These are phyloP conservation scores for Sporothrix mexicana DNA, from an alignment of 2,329 filamentous ascomycete genomes.

Conservation along the genomic window DNA sequence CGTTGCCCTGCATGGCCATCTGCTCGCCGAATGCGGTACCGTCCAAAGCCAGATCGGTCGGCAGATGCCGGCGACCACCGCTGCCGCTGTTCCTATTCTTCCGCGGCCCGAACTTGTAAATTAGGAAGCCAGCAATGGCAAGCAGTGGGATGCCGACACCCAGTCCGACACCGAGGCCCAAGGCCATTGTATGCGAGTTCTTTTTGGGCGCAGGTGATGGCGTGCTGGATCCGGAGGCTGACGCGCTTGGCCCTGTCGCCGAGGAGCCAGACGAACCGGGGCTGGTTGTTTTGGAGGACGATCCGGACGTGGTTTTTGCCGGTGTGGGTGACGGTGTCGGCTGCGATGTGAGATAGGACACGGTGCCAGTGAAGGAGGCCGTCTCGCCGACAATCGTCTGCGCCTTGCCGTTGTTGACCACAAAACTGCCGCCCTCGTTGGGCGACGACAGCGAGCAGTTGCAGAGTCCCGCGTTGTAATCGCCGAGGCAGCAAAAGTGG, in stretches of 20 bases:
- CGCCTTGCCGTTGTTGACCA: slow-evolving; percentile 32
- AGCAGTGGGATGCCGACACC: slow-evolving; percentile 26
- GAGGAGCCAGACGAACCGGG: not conserved
- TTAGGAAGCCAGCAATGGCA: slow-evolving; percentile 1
- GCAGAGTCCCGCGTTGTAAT: slow-evolving; percentile 39
- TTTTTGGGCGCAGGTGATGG: not conserved
- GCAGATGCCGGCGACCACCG: slow-evolving; percentile 5
- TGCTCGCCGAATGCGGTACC: slow-evolving; percentile 29
- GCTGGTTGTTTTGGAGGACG: not conserved
- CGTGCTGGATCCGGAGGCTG: not conserved
- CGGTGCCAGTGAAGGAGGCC: slow-evolving; percentile 33
- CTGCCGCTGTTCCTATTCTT: not conserved
- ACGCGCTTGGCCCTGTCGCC: not conserved
- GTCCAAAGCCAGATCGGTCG: slow-evolving; percentile 25
- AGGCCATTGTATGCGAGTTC: not conserved
- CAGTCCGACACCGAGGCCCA: slow-evolving; percentile 30
- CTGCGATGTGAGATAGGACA: slow-evolving; percentile 28
- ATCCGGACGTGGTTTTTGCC: not conserved
- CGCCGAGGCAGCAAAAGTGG: slow-evolving; percentile 39
- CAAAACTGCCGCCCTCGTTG: slow-evolving; percentile 30
- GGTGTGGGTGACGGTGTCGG: slow-evolving; percentile 19
- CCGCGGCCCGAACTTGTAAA: slow-evolving; percentile 10
- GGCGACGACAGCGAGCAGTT: slow-evolving; percentile 33
- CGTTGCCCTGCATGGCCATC: slow-evolving; percentile 23
- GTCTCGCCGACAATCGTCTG: slow-evolving; percentile 39